Base-by-base conservation (phyloP, 2,329 filamentous ascomycete genomes). In the Cercospora beticola region DNA sequence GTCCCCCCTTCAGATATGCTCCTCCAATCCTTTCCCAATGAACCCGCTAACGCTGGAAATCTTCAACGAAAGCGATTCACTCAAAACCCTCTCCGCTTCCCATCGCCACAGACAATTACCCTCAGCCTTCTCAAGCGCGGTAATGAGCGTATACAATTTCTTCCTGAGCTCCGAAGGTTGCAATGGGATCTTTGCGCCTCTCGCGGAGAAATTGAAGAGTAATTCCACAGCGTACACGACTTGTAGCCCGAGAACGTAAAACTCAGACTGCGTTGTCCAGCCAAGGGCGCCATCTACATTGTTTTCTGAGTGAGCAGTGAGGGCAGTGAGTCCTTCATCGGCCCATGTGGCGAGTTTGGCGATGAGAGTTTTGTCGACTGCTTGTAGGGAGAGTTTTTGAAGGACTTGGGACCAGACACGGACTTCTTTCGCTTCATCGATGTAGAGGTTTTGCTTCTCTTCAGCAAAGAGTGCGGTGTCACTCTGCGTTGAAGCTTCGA, bases 381-480 rank as follows among this genome's bases (percentile, higher is more conserved):
- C 69, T 8, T 59, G 23, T n/a, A 68, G 54, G 3, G 72, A 68
- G 4, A 84, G 67, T 0, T 72, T 68, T 5, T 73, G 70, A 31
- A 91, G 80, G 2, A 87, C 81, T 16, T 78, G 78, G 0, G 85
- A 81, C 93, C 93, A 97, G n/a, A 88, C 78, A 18, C 84, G 81
- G 3, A 89, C 84, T 78, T 97, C 94, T 59, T 89, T 85, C 5
- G 92, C 87, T 73, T 93, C 89, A 78, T 98, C 94, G 61, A 94
- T 83, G 78, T 92, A 98, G n/a, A 97, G 85, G 77, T 99, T 99
- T 78, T 97, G 93, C 78, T 96, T 94, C 80, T 99, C 95, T 66
- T 93, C 86, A 0, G 87, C 90, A 77, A 99, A 99, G 0, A 99
- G 86, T 3, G 89, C 84, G 70, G 89, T 87, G 76, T 92, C 87